Evolutionary conservation across 495 filamentous ascomycete species (phyloP).

Genomic region (Penicillium desertorum): DNA sequence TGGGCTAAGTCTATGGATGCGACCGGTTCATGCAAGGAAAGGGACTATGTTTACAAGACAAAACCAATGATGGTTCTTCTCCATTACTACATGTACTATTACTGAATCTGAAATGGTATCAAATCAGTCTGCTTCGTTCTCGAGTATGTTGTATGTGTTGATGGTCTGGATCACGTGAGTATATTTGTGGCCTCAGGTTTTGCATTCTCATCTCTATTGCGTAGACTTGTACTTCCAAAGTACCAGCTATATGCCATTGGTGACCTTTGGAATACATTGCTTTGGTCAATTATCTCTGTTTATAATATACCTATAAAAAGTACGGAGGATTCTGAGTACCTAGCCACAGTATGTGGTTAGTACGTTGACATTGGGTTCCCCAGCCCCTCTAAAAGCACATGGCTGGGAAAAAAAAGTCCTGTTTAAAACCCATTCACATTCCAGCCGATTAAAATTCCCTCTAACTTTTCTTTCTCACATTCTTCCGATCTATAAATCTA

Average conservation of each 20-base stretch:
- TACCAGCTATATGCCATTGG: not conserved
- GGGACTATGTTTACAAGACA: too few relatives aligned
- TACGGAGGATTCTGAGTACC: not conserved
- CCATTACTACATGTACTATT: too few relatives aligned
- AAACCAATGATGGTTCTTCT: not conserved
- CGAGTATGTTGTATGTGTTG: too few relatives aligned
- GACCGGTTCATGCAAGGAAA: not conserved
- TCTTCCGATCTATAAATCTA: conserved; percentile 8
- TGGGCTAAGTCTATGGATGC: conserved; percentile 56
- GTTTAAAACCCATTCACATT: conserved; percentile 22
- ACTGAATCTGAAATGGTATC: not conserved
- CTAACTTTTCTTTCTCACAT: conserved; percentile 10
- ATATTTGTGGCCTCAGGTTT: too few relatives aligned
- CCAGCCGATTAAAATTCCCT: conserved; percentile 12
- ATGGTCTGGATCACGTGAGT: too few relatives aligned
- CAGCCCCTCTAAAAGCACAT: conserved; percentile 31
- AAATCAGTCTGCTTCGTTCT: not conserved
- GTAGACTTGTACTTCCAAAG: too few relatives aligned
- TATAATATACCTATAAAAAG: not conserved
- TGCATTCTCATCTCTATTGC: too few relatives aligned
- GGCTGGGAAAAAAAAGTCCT: conserved; percentile 27
- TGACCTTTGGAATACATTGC: not conserved
- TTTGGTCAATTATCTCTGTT: not conserved
- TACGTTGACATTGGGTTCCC: conserved; percentile 7
- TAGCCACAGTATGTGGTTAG: not conserved